A percentile compares a stretch with the other conserved stretches of the same genome.
These are phyloP conservation scores for Cladophialophora carrionii DNA, from an alignment of 2,329 filamentous ascomycete species.

Conservation along the genomic window DNA sequence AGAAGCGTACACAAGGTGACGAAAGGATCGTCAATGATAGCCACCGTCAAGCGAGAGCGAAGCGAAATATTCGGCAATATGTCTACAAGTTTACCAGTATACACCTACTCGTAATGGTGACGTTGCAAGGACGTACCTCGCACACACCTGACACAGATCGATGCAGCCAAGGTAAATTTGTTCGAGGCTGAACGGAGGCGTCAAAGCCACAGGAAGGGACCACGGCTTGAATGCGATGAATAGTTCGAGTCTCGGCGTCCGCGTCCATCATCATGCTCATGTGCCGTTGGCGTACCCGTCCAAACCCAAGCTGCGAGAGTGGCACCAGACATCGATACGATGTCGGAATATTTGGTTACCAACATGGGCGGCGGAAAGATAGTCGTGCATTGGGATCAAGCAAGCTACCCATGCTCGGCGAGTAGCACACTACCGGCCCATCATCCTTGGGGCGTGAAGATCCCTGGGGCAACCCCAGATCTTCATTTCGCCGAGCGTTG, in stretches of 20 bases:
- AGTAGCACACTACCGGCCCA: not conserved
- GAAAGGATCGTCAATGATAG: constrained; percentile 19
- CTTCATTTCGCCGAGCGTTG: not conserved
- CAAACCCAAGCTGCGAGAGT: not conserved
- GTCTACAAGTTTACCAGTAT: not conserved
- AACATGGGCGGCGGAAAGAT: not conserved
- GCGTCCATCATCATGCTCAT: not conserved
- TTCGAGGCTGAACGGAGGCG: not conserved
- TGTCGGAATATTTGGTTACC: not conserved
- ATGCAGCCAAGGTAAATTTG: not conserved
- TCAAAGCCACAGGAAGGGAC: not conserved
- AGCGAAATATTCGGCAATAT: constrained; percentile 2
- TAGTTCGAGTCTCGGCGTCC: not conserved
- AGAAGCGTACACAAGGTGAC: constrained; percentile 1
- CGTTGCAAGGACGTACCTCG: not conserved
- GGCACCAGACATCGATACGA: not conserved
- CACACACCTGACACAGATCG: not conserved
- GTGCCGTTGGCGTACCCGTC: not conserved
- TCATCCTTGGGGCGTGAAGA: not conserved
- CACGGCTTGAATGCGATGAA: not conserved
- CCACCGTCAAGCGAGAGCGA: constrained; percentile 14
- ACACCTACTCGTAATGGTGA: not conserved
- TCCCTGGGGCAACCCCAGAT: constrained; percentile 1
- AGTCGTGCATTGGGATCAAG: not conserved
- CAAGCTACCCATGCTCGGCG: not conserved